A percentile compares a stretch with the other conserved stretches of the same genome.
These are phyloP conservation scores for Lanmaoa pseudosensibilis DNA, from an alignment of 768 basidiomycete species.

Conservation along the genomic window DNA sequence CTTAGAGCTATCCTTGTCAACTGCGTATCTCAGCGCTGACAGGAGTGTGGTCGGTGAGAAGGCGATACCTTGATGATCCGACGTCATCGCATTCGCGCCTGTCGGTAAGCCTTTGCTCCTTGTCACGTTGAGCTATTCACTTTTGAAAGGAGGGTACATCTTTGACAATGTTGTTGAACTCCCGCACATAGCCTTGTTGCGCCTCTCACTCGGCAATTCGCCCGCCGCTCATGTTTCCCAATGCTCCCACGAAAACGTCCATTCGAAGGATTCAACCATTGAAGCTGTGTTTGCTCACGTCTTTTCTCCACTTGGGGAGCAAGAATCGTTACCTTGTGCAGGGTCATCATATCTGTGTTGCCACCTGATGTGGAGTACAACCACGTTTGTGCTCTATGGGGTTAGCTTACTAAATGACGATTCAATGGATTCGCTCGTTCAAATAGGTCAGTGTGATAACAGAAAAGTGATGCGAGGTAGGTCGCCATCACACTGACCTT, in stretches of 20 bases:
- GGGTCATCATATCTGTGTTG: not conserved
- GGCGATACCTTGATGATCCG: not conserved
- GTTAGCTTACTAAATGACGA: not conserved
- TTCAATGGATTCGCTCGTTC: not conserved
- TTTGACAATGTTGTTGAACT: not conserved
- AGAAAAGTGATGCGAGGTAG: not conserved
- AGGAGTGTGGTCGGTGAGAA: not conserved
- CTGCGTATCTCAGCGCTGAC: not conserved
- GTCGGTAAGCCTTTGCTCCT: not conserved
- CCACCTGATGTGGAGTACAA: no score
- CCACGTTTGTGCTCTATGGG: not conserved
- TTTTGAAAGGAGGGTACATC: not conserved
- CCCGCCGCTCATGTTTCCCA: not conserved
- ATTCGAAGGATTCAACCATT: not conserved
- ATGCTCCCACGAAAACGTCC: constrained; percentile 1
- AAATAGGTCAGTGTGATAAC: not conserved
- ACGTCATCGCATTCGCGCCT: constrained; percentile 2
- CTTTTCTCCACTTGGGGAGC: not conserved
- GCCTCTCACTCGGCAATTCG: not conserved
- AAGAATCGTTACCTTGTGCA: not conserved
- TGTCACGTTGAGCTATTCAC: not conserved
- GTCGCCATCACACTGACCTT: no score
- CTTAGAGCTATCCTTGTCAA: not conserved
- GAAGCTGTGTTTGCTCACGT: no score
- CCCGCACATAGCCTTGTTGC: constrained; percentile 13